Conservation (phyloP, 257 asterid genomes). For the Solanum virginianum region DNA sequence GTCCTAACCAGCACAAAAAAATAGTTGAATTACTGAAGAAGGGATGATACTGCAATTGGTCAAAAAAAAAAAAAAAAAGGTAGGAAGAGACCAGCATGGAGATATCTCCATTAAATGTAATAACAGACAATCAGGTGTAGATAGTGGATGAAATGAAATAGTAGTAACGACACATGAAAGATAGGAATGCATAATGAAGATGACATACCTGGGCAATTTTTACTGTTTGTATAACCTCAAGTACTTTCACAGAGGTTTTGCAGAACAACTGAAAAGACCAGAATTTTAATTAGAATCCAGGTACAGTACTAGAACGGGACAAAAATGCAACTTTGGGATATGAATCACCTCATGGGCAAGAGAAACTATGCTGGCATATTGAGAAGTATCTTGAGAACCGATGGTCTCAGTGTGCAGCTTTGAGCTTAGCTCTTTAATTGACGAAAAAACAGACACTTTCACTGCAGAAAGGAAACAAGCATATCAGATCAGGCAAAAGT, state of each 20-base stretch:
- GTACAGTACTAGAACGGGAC: not conserved
- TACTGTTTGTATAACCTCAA: conserved; percentile 49
- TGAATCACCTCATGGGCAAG: conserved; percentile 55
- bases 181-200: not conserved
- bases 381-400: conserved; percentile 23
- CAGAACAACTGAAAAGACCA: conserved; percentile 44
- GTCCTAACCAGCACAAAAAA: not conserved
- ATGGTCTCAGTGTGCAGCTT: conserved; percentile 27
- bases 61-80: not conserved
- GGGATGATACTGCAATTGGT: not conserved
- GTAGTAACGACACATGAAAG: not conserved
- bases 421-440: conserved; percentile 57
- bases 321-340: not conserved
- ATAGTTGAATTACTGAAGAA: not conserved
- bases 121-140: not conserved
- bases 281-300: conserved; percentile 11
- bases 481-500: not conserved
- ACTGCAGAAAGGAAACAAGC: conserved; percentile 34
- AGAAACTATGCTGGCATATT: conserved; percentile 14
- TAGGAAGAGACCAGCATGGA: not conserved
- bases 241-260: conserved; percentile 47
- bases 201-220: conserved; percentile 76
- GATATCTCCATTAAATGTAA: not conserved
- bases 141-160: not conserved
- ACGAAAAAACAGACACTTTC: conserved; percentile 56